phyloP scores from a whole-genome alignment of 2,329 filamentous ascomycete species.

The Tolypocladium guangdongense region DNA sequence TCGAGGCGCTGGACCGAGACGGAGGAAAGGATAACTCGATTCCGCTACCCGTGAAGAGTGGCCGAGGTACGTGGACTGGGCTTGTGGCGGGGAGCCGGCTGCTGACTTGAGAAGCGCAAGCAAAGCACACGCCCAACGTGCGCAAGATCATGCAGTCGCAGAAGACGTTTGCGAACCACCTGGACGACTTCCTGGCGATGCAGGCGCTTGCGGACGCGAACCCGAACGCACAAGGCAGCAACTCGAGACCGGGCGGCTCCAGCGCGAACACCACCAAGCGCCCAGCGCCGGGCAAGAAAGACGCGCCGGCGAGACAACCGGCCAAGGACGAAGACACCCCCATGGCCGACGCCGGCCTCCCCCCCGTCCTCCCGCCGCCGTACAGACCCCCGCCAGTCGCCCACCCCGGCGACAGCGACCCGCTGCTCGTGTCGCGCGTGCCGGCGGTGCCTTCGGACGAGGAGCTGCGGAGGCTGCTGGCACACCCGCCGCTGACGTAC shows the following conservation, averaged over 20 bases:
- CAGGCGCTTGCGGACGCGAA: conserved; percentile 32
- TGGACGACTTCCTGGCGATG: conserved; percentile 67
- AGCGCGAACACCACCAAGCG: conserved; percentile 18
- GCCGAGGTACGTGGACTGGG: conserved; percentile 22
- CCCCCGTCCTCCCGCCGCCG: conserved; percentile 24
- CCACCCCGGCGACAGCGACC: conserved; percentile 42
- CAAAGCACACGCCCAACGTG: conserved; percentile 57
- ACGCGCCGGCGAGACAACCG: conserved; percentile 10
- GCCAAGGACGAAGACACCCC: conserved; percentile 14
- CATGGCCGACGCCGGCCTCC: conserved; percentile 14
- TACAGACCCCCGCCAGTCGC: conserved; percentile 20
- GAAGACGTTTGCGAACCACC: conserved; percentile 74
- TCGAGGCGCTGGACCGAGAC: conserved; percentile 75
- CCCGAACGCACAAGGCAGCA: conserved; percentile 15
- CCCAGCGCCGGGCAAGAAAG: conserved; percentile 13
- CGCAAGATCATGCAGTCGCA: conserved; percentile 69
- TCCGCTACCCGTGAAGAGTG: conserved; percentile 48
- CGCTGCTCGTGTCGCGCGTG: conserved; percentile 46
- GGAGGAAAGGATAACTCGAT: conserved; percentile 64
- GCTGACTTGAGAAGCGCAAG: conserved; percentile 18
- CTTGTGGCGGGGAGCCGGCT: not conserved
- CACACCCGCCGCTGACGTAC: conserved; percentile 56
- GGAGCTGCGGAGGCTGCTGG: conserved; percentile 53
- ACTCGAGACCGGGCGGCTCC: conserved; percentile 15
- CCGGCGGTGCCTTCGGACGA: conserved; percentile 46